Base-by-base conservation (phyloP, 805 yeast species). In the Sugiyamaella qingdaonensis region DNA sequence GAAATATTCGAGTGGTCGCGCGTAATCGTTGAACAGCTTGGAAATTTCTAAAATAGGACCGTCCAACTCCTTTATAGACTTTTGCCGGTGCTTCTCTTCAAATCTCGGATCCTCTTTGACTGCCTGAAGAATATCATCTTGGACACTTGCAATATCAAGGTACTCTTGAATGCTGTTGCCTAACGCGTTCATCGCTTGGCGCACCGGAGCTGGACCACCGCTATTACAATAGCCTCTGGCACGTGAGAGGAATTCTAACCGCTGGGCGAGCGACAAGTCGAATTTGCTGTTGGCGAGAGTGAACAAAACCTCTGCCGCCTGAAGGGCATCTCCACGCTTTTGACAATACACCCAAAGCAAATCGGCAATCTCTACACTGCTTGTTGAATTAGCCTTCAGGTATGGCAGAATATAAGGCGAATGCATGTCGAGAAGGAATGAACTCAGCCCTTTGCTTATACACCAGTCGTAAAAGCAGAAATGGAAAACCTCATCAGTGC, bases 221-320 rank as follows among this genome's bases (percentile, higher is more conserved):
- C 96, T 86, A 64, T 88, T 88, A 68, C 96, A 86, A 73, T 88
- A 90, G 2, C 96, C 96, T 68, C 86, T 86, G 0, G 97, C 97
- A 60, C 97, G 79, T 1, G 97, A 88, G 51, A 94, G 74, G 65
- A 79, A 89, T 68, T 91, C 97, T 43, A 92, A 85, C 66, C 99
- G 79, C 62, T 85, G 84, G 36, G 79, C 77, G 54, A 92, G 76
- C 35, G 78, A 72, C 48, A 92, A 74, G 10, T 78, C 78, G 67
- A 89, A 88, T 49, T 82, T 84, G 14, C 95, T 85, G 18, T 82
- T 72, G 0, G 97, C 85, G 53, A 94, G 72, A 4, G 81, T 78
- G 62, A 85, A 86, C 47, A 89, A 73, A 19, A 87, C 86, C 58
- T 80, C 80, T 0, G 97, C 96, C n/a, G 98, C 96, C 35, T 83